These are phyloP conservation scores for Tilletia indica DNA, from an alignment of 1,284 basidiomycete genomes.

Conservation along the genomic window DNA sequence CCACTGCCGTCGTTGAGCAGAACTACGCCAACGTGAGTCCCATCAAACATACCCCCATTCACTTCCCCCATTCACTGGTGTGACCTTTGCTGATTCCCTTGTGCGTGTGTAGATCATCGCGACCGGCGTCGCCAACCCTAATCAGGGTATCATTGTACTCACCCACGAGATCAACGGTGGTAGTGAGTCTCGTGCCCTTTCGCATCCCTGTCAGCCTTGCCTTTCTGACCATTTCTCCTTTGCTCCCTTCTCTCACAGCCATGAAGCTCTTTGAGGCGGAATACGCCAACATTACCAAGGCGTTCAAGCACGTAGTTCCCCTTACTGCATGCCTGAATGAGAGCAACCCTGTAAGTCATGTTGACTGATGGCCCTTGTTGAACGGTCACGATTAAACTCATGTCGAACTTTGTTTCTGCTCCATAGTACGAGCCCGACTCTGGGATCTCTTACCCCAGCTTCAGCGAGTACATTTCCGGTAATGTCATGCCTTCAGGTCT, in stretches of 20 bases:
- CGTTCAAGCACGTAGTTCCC: slow-evolving; percentile 52
- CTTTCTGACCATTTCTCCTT: neutral
- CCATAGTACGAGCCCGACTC: slow-evolving; percentile 16
- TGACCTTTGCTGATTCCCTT: no score
- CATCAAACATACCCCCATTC: neutral
- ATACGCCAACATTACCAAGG: slow-evolving; percentile 42
- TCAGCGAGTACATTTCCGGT: slow-evolving; percentile 25
- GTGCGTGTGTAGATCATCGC: slow-evolving; percentile 20
- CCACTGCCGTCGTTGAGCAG: slow-evolving; percentile 51
- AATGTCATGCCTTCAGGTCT: slow-evolving; percentile 37
- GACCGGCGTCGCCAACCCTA: neutral
- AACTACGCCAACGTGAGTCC: slow-evolving; percentile 56
- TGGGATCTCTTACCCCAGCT: slow-evolving; percentile 28
- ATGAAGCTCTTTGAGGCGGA: slow-evolving; percentile 48
- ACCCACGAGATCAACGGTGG: slow-evolving; percentile 52
- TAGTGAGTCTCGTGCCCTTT: neutral
- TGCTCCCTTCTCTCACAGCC: slow-evolving; percentile 23
- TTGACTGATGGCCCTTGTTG: neutral
- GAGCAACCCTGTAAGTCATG: slow-evolving; percentile 25
- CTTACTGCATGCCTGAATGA: slow-evolving; percentile 52
- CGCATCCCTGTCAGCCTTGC: neutral
- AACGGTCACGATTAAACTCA: neutral
- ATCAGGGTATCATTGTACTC: slow-evolving; percentile 48
- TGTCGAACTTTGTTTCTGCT: slow-evolving; percentile 21
- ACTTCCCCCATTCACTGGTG: neutral